Conservation (phyloP, 345 rosid genomes). For the Pelargonium nanum region DNA sequence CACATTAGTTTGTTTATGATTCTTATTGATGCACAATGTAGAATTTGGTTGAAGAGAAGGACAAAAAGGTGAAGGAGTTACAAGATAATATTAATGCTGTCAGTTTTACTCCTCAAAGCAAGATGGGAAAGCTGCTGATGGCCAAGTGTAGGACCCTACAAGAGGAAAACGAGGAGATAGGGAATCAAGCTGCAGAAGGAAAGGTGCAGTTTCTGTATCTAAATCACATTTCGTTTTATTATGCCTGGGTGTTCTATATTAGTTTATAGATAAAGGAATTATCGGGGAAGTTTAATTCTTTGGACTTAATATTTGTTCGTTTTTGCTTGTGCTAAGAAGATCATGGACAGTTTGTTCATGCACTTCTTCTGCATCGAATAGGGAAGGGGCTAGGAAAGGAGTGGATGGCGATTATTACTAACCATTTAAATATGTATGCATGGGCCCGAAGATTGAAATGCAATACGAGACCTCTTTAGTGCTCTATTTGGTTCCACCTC, state of each 20-base stretch:
- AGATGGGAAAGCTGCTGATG: slow-evolving; percentile 93
- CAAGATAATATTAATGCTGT: slow-evolving; percentile 85
- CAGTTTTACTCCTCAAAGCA: slow-evolving; percentile 80
- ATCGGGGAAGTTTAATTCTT: too few relatives aligned
- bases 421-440: too few relatives aligned
- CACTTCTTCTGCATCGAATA: too few relatives aligned
- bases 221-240: neutral
- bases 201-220: slow-evolving; percentile 37
- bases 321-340: too few relatives aligned
- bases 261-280: too few relatives aligned
- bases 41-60: slow-evolving; percentile 94
- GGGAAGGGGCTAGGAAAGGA: too few relatives aligned
- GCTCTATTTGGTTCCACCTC: too few relatives aligned
- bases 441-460: too few relatives aligned
- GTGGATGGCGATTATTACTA: too few relatives aligned
- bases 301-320: too few relatives aligned
- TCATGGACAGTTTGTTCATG: too few relatives aligned
- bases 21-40: slow-evolving; percentile 11
- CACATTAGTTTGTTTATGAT: neutral
- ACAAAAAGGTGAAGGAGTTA: slow-evolving; percentile 87
- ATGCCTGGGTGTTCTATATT: neutral
- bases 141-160: slow-evolving; percentile 89
- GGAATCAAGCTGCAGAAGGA: slow-evolving; percentile 91
- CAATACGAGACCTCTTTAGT: too few relatives aligned
- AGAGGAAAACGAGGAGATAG: slow-evolving; percentile 98